A percentile compares a stretch with the other conserved stretches of the same genome.
Conservation (phyloP, 2,329 filamentous ascomycete genomes). For the Pseudogymnoascus sp. region DNA sequence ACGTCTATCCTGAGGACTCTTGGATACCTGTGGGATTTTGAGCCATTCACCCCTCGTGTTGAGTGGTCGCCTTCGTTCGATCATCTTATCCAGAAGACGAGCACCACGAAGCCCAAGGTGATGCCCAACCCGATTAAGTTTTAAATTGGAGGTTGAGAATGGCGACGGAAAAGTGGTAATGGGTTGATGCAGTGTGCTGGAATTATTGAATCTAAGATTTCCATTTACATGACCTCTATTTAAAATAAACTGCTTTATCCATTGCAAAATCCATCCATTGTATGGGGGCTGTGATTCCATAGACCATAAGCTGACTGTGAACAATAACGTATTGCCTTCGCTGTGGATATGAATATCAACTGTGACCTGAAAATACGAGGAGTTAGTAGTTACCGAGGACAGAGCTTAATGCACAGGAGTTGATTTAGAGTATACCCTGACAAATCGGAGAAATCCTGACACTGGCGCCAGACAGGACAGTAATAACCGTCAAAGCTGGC, state of each 20-base stretch:
- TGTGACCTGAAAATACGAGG: no score
- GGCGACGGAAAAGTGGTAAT: neutral
- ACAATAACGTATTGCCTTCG: no score
- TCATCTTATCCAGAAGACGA: slow-evolving; percentile 3
- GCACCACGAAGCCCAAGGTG: neutral
- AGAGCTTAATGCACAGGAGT: no score
- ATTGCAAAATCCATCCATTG: neutral
- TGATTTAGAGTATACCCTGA: no score
- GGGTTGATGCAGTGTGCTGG: neutral
- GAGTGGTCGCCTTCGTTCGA: slow-evolving; percentile 11
- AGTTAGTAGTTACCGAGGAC: no score
- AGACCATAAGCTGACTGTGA: neutral
- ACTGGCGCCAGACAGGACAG: no score
- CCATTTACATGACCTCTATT: neutral
- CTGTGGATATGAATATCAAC: no score
- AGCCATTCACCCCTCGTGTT: slow-evolving; percentile 10
- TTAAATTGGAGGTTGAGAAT: neutral
- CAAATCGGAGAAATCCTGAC: no score
- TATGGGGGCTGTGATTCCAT: neutral
- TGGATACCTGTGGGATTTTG: slow-evolving; percentile 33
- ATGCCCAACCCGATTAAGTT: neutral
- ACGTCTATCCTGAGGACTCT: slow-evolving; percentile 35
- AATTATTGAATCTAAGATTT: neutral
- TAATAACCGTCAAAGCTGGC: no score
- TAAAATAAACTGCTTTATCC: neutral